Conservation (phyloP, 306 rosid species). For the Abrus precatorius region DNA sequence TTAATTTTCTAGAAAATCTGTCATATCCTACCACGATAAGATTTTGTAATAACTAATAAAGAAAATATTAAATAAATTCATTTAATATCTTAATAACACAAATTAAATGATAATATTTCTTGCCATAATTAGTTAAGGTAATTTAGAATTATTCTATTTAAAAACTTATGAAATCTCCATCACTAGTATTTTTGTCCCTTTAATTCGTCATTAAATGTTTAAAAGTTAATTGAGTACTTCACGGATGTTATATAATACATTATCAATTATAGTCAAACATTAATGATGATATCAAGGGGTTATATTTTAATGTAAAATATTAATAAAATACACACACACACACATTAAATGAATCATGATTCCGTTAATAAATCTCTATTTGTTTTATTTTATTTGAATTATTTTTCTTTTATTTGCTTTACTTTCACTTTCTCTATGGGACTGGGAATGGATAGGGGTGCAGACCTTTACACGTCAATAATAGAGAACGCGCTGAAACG, state of each 20-base stretch:
- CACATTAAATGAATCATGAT: background rate
- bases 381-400: background rate
- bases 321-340: too few relatives aligned
- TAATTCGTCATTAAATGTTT: background rate
- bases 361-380: background rate
- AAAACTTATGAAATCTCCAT: background rate
- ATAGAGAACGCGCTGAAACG: background rate
- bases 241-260: background rate
- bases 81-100: background rate
- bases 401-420: background rate
- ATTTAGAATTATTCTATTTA: background rate
- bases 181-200: background rate
- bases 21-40: background rate
- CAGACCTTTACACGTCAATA: background rate
- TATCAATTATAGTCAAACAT: background rate
- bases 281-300: background rate
- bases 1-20: background rate
- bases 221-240: background rate
- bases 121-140: background rate
- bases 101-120: background rate
- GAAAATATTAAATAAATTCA: background rate
- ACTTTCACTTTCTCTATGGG: background rate
- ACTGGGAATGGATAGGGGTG: background rate
- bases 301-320: too few relatives aligned
- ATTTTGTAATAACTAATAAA: slow-evolving; percentile 5